Evolutionary conservation across 495 filamentous ascomycete genomes (phyloP).

Genomic region (Tricharina praecox): DNA sequence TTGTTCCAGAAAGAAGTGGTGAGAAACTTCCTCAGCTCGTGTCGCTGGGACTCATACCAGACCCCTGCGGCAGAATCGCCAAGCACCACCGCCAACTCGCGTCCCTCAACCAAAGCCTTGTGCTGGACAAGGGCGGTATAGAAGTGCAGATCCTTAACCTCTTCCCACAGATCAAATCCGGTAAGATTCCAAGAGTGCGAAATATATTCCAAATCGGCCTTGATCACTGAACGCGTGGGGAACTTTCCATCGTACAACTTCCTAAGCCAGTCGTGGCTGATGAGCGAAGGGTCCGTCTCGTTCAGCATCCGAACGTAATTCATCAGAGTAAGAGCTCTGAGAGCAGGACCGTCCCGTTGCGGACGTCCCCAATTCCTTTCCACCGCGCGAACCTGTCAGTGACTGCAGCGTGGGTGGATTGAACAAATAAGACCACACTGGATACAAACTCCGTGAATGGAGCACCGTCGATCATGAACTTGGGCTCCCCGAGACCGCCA

Average conservation of each 20-base stretch:
- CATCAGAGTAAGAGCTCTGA: conserved; percentile 46
- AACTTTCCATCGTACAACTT: conserved; percentile 32
- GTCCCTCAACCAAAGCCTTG: conserved; percentile 46
- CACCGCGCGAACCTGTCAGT: conserved; percentile 2
- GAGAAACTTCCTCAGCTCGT: conserved; percentile 44
- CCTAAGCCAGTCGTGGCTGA: conserved; percentile 23
- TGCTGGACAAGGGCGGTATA: conserved; percentile 36
- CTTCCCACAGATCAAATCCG: conserved; percentile 59
- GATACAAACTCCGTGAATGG: conserved; percentile 32
- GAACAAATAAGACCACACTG: conserved; percentile 1
- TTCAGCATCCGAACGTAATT: conserved; percentile 27
- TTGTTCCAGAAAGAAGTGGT: conserved; percentile 44
- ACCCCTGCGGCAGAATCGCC: conserved; percentile 28
- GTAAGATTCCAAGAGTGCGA: conserved; percentile 45
- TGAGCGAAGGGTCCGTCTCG: conserved; percentile 25
- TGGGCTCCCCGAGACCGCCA: conserved; percentile 39
- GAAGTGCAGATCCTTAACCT: conserved; percentile 44
- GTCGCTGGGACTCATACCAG: conserved; percentile 35
- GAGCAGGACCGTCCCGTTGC: conserved; percentile 53
- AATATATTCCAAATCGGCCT: conserved; percentile 56
- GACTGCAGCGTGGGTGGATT: neutral
- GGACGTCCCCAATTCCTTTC: conserved; percentile 44
- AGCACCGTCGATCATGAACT: conserved; percentile 42
- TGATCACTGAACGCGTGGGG: conserved; percentile 41
- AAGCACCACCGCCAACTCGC: conserved; percentile 35